Evolutionary conservation across 169 alveolate genomes (phyloP).

Genomic region (Eimeria sp.): DNA sequence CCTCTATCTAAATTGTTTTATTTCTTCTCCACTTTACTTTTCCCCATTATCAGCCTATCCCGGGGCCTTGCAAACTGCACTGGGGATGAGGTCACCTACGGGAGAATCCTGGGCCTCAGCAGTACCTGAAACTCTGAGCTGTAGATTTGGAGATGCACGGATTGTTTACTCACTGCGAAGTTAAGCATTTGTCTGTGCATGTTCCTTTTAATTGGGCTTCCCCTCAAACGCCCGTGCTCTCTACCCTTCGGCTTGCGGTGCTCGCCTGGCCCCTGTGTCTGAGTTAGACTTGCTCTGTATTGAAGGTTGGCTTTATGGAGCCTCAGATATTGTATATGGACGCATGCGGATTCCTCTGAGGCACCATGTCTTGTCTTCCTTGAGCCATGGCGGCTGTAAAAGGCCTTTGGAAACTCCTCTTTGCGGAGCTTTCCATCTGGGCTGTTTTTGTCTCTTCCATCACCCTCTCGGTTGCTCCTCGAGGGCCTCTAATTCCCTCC

Average conservation of each 20-base stretch:
- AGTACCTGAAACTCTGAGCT: background rate
- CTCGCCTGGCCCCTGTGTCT: background rate
- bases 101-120: background rate
- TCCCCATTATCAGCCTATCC: background rate
- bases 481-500: background rate
- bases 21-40: background rate
- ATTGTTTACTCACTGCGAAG: background rate
- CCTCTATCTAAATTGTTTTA: background rate
- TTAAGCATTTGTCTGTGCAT: background rate
- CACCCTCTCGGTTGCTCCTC: constrained; percentile 24
- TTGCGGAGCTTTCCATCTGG: background rate
- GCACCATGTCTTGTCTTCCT: background rate
- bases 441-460: background rate
- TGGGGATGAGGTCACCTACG: background rate
- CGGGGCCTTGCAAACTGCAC: background rate
- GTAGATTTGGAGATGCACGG: background rate
- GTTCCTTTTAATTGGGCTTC: background rate
- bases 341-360: background rate
- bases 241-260: background rate
- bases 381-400: constrained; percentile 38
- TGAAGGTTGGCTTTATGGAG: background rate
- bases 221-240: background rate
- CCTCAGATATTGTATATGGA: background rate
- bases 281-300: background rate
- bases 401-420: constrained; percentile 3